phyloP scores from a whole-genome alignment of 2,329 filamentous ascomycete genomes.

The Colletotrichum siamense region DNA sequence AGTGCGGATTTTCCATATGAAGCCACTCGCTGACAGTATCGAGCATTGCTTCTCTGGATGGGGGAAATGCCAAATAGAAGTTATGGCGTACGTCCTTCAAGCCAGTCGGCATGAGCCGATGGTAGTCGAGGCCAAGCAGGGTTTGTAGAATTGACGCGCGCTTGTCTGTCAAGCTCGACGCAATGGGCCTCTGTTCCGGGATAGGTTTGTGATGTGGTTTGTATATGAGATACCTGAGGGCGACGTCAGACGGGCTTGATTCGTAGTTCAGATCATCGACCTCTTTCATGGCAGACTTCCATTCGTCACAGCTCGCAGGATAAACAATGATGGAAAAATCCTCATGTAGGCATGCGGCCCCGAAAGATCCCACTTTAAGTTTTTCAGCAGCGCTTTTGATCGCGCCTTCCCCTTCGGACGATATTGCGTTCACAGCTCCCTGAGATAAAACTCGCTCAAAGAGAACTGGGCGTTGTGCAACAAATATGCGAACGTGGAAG shows the following conservation, averaged over 20 bases:
- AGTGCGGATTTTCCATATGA: conserved; percentile 39
- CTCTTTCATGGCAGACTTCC: conserved; percentile 28
- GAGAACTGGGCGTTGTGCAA: neutral
- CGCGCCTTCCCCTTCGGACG: neutral
- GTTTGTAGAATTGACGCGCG: conserved; percentile 26
- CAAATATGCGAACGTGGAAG: conserved; percentile 38
- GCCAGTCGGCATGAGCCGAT: conserved; percentile 27
- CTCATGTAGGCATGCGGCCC: conserved; percentile 35
- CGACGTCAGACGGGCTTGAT: conserved; percentile 1
- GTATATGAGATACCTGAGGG: conserved; percentile 45
- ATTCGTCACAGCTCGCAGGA: conserved; percentile 39
- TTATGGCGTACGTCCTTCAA: conserved; percentile 28
- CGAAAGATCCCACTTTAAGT: conserved; percentile 40
- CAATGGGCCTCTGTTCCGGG: neutral
- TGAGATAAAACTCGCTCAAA: conserved; percentile 1
- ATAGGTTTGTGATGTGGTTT: conserved; percentile 25
- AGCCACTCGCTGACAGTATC: conserved; percentile 52
- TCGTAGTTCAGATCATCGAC: neutral
- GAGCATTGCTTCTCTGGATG: conserved; percentile 35
- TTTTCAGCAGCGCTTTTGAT: conserved; percentile 36
- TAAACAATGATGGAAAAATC: conserved; percentile 45
- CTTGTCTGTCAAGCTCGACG: neutral
- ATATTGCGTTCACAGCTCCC: conserved; percentile 16
- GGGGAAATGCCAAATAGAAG: conserved; percentile 58
- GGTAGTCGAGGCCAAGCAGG: conserved; percentile 37